Percentiles rank a stretch among this genome's conserved stretches.
These are phyloP conservation scores for Vanrija pseudolonga DNA, from an alignment of 1,284 basidiomycete genomes.

Conservation along the genomic window DNA sequence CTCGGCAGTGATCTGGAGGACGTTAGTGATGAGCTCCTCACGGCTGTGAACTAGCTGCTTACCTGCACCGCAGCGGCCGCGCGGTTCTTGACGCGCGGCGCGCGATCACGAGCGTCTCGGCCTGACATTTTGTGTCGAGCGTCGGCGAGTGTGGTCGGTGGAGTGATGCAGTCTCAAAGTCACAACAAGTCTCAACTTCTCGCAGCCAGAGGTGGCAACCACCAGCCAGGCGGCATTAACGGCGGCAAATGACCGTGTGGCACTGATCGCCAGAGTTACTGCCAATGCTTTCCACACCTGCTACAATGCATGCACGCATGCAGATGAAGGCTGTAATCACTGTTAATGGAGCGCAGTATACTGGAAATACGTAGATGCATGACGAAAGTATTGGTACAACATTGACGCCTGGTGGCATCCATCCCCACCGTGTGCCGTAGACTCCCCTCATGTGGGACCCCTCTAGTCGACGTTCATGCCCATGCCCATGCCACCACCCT, in stretches of 20 bases:
- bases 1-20: slow-evolving; percentile 82
- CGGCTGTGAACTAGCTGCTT: slow-evolving; percentile 18
- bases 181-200: slow-evolving; percentile 6
- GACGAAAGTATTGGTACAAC: slow-evolving; percentile 1
- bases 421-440: background rate
- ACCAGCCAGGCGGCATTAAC: slow-evolving; percentile 2
- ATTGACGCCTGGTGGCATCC: background rate
- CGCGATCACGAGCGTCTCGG: slow-evolving; percentile 47
- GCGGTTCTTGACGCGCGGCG: slow-evolving; percentile 80
- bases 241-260: background rate
- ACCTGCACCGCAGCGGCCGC: slow-evolving; percentile 88
- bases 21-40: background rate
- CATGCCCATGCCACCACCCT: slow-evolving; percentile 52
- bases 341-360: background rate
- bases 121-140: slow-evolving; percentile 31
- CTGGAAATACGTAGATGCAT: slow-evolving; percentile 4
- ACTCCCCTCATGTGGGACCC: background rate
- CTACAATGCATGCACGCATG: background rate
- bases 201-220: slow-evolving; percentile 3
- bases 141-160: background rate
- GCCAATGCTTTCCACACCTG: background rate
- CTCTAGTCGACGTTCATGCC: slow-evolving; percentile 30
- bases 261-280: background rate
- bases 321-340: background rate
- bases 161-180: background rate